Base-by-base conservation (phyloP, 306 rosid species). In the Prunus campanulata region DNA sequence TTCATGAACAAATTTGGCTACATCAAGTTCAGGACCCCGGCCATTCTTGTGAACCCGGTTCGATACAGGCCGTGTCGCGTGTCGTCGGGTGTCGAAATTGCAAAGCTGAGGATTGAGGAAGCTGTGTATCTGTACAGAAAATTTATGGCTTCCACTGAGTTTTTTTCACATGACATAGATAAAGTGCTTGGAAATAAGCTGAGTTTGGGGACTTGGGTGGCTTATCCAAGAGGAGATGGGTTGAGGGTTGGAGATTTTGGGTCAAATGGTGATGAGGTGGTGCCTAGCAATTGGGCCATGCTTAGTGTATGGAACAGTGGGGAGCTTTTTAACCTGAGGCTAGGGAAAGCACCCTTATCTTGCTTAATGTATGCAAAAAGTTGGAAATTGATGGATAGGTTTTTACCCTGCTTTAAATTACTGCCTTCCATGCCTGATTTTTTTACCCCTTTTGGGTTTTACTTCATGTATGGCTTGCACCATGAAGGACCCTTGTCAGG, bases 281-380 rank as follows among this genome's bases (percentile, higher is more conserved):
- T 81, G 8, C 97, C 92, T 3, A 64, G 66, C 4, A 87, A 83
- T 71, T 95, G 97, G 97, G 98, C 97, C 14, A 83, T 94, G 85
- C 80, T 90, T 30, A 95, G 98, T 71, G 93, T 95, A 10, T 95
- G 97, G 98, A 92, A 95, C 48, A 89, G 96, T 61, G 93, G 96
- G 24, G 85, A 90, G 8, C 44, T 92, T 2, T 92, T 92, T 77
- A 90, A 86, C 79, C 64, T 92, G n/a, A 86, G 92, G 84, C 66
- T 95, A 19, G 93, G 88, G 70, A 88, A 92, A 81, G 95, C 90
- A 27, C 94, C 97, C 16, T 71, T 90, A 18, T 76, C 89, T 68
- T 91, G 95, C 84, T 71, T 90, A 46, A 25, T 88, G 20, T 90
- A 81, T 74, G 87, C 95, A 18, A 86, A 89, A 80, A 84, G 91